Evolutionary conservation across 495 filamentous ascomycete species (phyloP), one percentile per base, ranked within the genome.

Genomic region (Durotheca rogersii): DNA sequence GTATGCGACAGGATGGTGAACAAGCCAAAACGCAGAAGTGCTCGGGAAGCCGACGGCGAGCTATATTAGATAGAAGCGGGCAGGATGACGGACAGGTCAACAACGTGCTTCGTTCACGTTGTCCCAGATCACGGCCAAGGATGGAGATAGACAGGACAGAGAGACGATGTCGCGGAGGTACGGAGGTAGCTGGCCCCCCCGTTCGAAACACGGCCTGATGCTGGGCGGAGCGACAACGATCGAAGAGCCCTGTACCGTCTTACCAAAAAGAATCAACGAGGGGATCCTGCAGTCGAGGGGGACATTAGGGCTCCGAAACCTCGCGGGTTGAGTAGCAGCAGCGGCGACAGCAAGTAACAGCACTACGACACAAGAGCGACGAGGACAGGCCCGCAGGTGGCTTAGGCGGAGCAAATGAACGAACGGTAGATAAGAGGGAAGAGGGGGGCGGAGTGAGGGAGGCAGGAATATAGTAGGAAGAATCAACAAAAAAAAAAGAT

Each of bases 231-330:
- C 48, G 41, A 53, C 41, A 59, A 59, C 27, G 40, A 53, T 50
- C 39, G 50, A 53, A 12, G 50, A 30, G n/a, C 10, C 33, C 31
- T 16, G 23, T 27, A 27, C 21, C 41, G 48, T 48, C 34, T 41
- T 53, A 41, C 52, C 48, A 33, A 50, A 36, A 18, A 34, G 30
- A 50, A 33, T 59, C 34, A 58, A 53, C 30, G 55, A 53, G 39
- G 39, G 49, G 46, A 49, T 53, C 38, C 34, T 40, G 45, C 39
- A 41, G 33, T 50, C 32, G 53, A 54, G 34, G 23, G 4, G 23
- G 23, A 27, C 35, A 39, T 41, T 49, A 53, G 51, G 33, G 32
- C 34, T 40, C 56, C 40, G 42, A 50, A 47, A n/a, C n/a, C 36
- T 41, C 29, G 41, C 34, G 49, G 55, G 34, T 35, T 45, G 6